These are phyloP conservation scores for Melanogaster broomeanus DNA, from an alignment of 768 basidiomycete species.

Conservation along the genomic window DNA sequence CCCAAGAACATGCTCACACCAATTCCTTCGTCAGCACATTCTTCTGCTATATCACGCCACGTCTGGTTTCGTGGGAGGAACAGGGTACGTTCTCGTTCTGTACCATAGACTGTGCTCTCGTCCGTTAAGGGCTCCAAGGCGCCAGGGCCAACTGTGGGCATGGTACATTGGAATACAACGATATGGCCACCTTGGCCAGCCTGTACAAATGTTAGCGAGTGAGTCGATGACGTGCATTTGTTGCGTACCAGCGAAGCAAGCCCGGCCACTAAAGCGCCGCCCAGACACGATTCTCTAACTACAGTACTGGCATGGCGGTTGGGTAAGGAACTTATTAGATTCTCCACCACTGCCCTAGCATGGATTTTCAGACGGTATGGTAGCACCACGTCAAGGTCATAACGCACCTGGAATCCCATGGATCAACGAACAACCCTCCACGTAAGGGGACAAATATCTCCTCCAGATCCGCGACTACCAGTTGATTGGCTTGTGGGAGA, in stretches of 20 bases:
- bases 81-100: conserved; percentile 83
- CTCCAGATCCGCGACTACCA: conserved; percentile 87
- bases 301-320: conserved; percentile 53
- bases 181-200: conserved; percentile 78
- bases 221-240: conserved; percentile 10
- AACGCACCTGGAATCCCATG: conserved; percentile 68
- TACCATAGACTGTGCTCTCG: conserved; percentile 73
- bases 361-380: conserved; percentile 6
- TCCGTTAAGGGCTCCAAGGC: conserved; percentile 55
- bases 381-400: not conserved
- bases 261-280: conserved; percentile 72
- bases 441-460: conserved; percentile 86
- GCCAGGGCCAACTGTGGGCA: conserved; percentile 76
- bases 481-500: conserved; percentile 56
- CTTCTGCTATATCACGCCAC: conserved; percentile 85
- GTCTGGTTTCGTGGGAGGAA: conserved; percentile 74
- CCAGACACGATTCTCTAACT: conserved; percentile 64
- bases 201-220: conserved; percentile 32
- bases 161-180: conserved; percentile 65
- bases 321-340: conserved; percentile 66
- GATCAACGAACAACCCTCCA: conserved; percentile 75
- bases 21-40: conserved; percentile 86
- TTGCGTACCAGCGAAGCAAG: conserved; percentile 69
- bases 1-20: conserved; percentile 90
- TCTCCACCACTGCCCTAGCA: conserved; percentile 61